Evolutionary conservation across 441 rosid genomes (phyloP), one percentile per base, ranked within the genome.

Genomic region (Brassica hybrid): DNA sequence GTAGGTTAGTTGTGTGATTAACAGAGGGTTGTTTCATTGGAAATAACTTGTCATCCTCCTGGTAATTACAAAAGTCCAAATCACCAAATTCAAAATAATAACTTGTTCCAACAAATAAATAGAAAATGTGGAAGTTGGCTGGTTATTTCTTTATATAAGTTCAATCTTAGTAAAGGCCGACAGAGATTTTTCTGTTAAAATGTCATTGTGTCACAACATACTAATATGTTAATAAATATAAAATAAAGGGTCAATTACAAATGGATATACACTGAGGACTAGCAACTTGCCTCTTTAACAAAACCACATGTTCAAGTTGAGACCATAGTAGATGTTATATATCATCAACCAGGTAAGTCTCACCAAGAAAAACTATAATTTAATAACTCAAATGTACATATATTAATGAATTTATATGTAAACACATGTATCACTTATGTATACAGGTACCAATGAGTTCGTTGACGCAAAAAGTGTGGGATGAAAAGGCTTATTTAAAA

Each of bases 141-240:
- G 52, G 74, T 68, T 32, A 32, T 59, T 32, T 72, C 69, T 38
- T 38, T 64, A 54, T 43, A 30, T 30, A 30, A 25, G 59, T 54
- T 70, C 71, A 45, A 59, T 59, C 36, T 59, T 19, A 25, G 0
- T 48, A 6, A 59, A 58, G 54, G 1, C 60, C 62, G 72, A 74
- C 71, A 73, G 45, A 41, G 43, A 74, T 69, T 50, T 43, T 54
- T 74, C 75, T 7, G 82, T 10, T 69, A 68, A 41, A 56, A 48
- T 63, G 82, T 79, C 78, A 58, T 7, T 23, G 36, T 34, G 14
- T 52, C 27, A 57, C n/a, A 78, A 34, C 45, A 58, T 58, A 38
- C 11, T 61, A 76, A 34, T 76, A 65, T 45, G 65, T 32, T 7
- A 65, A 6, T 25, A 30, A 30, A 30, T 36, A 72, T 48, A 36